phyloP scores from a whole-genome alignment of 345 rosid genomes.

The Aurinia saxatilis region DNA sequence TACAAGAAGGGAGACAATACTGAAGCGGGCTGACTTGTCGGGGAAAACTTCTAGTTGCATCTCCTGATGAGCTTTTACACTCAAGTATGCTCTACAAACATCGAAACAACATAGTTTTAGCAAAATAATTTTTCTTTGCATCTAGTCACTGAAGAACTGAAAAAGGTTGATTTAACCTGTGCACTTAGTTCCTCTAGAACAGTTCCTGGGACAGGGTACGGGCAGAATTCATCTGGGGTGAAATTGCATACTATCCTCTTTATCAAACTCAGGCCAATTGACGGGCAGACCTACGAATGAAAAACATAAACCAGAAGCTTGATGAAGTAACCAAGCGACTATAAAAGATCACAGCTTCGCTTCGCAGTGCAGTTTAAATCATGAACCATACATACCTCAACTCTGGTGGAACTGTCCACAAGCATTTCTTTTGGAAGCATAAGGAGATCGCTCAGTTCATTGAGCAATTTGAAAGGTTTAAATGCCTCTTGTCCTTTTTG shows the following conservation, averaged over 20 bases:
- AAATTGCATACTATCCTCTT: conserved; percentile 89
- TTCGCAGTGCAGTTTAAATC: neutral
- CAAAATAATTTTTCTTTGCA: neutral
- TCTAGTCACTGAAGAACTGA: neutral
- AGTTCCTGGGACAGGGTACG: conserved; percentile 81
- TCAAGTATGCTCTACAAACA: conserved; percentile 51
- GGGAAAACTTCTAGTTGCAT: conserved; percentile 53
- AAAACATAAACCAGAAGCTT: neutral
- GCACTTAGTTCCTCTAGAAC: conserved; percentile 78
- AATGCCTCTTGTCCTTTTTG: conserved; percentile 30
- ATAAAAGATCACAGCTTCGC: neutral
- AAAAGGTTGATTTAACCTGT: conserved; percentile 50
- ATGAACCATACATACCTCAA: conserved; percentile 45
- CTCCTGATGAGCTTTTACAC: conserved; percentile 44
- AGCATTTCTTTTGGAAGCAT: conserved; percentile 99
- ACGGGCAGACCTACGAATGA: conserved; percentile 70
- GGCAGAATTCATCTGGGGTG: conserved; percentile 93
- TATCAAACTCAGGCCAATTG: conserved; percentile 57
- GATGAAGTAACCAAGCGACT: neutral
- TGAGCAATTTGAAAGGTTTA: conserved; percentile 59
- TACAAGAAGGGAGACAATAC: conserved; percentile 51
- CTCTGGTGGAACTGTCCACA: conserved; percentile 55
- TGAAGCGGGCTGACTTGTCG: conserved; percentile 46
- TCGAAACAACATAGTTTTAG: neutral
- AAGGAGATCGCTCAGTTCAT: conserved; percentile 81